Percentiles rank a stretch among this genome's conserved stretches.
Conservation (phyloP, 1,284 basidiomycete species). For the Ustilago hordei region DNA sequence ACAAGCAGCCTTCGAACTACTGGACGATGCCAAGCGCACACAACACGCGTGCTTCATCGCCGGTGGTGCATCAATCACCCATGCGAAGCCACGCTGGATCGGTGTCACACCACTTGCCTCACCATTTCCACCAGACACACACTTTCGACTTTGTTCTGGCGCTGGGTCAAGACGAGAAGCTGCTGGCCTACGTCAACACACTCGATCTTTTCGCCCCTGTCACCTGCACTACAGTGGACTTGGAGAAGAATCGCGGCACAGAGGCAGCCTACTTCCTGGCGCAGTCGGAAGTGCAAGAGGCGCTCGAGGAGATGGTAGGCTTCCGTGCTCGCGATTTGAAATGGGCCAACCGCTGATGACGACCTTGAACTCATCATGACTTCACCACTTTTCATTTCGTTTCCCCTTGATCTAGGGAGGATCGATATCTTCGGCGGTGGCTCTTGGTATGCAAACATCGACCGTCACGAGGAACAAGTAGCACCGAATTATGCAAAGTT, state of each 20-base stretch:
- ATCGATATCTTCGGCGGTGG: not conserved
- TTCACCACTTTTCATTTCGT: no score
- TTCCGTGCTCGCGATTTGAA: conserved; percentile 57
- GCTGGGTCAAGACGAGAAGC: conserved; percentile 65
- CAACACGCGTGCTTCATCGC: conserved; percentile 33
- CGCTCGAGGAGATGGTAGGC: conserved; percentile 62
- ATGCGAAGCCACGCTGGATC: conserved; percentile 30
- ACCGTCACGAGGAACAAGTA: not conserved
- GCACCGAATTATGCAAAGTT: not conserved
- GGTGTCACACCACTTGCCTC: conserved; percentile 38
- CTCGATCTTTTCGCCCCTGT: conserved; percentile 68
- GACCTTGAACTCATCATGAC: no score
- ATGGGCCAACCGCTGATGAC: conserved; percentile 50
- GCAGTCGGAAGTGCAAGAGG: conserved; percentile 53
- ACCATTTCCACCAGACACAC: conserved; percentile 52
- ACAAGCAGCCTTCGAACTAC: conserved; percentile 62
- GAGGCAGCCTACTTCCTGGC: conserved; percentile 62
- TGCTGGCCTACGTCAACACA: conserved; percentile 63
- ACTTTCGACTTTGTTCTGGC: conserved; percentile 67
- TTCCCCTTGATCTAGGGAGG: no score
- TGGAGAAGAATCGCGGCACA: conserved; percentile 52
- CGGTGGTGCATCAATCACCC: conserved; percentile 29
- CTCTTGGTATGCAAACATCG: not conserved
- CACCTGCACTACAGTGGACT: conserved; percentile 62
- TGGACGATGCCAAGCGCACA: conserved; percentile 47